Evolutionary conservation across 2,329 filamentous ascomycete genomes (phyloP).

Genomic region (Phyllosticta citribraziliensis): DNA sequence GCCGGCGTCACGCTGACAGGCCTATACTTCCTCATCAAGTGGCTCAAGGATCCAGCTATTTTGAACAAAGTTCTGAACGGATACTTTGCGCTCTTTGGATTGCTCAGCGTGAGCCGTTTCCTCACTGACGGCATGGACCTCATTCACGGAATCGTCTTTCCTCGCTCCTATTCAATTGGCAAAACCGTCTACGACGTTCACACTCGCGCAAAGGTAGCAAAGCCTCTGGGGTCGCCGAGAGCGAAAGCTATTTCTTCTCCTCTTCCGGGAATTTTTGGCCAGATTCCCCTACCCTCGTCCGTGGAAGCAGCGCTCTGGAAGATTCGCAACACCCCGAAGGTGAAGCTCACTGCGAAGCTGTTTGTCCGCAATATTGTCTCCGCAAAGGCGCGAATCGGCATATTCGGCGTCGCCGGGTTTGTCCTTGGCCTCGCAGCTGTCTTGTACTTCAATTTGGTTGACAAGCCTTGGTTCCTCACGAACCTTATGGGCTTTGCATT

Average conservation of each 20-base stretch:
- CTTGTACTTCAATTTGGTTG: conserved; percentile 54
- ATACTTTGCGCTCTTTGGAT: conserved; percentile 72
- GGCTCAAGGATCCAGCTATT: conserved; percentile 69
- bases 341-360: conserved; percentile 42
- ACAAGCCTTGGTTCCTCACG: conserved; percentile 60
- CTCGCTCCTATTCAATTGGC: conserved; percentile 52
- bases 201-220: conserved; percentile 6
- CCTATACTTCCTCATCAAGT: conserved; percentile 83
- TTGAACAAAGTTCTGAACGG: conserved; percentile 73
- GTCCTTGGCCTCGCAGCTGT: conserved; percentile 46
- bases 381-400: conserved; percentile 42
- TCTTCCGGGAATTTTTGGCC: conserved; percentile 41
- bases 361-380: conserved; percentile 44
- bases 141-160: conserved; percentile 59
- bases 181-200: conserved; percentile 43
- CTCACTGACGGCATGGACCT: conserved; percentile 63
- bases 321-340: conserved; percentile 37
- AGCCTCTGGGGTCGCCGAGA: not conserved
- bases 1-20: conserved; percentile 62
- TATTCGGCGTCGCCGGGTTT: conserved; percentile 47
- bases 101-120: conserved; percentile 67
- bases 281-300: conserved; percentile 34
- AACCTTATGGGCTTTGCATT: conserved; percentile 83
- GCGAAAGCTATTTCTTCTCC: conserved; percentile 32
- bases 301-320: conserved; percentile 37